Conservation (phyloP, 768 basidiomycete genomes). For the Mycena floridula region DNA sequence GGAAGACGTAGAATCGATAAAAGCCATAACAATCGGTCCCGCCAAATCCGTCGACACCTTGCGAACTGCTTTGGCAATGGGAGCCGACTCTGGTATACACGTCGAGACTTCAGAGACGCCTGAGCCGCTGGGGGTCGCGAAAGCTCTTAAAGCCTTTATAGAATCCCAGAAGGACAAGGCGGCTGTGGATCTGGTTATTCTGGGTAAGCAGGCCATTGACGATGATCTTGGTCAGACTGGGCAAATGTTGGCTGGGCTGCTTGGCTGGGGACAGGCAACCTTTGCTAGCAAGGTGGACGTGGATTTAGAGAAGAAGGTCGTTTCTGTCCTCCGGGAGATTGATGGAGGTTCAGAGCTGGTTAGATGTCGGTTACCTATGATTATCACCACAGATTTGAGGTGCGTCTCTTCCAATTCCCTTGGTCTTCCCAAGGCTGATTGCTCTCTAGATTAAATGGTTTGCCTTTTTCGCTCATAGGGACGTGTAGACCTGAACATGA, state of each 20-base stretch:
- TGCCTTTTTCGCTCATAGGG: background rate
- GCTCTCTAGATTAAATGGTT: slow-evolving; percentile 63
- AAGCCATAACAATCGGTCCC: slow-evolving; percentile 91
- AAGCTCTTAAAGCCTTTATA: slow-evolving; percentile 74
- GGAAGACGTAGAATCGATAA: slow-evolving; percentile 76
- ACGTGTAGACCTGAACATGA: background rate
- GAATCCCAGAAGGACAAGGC: slow-evolving; percentile 47
- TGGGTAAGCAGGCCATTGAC: slow-evolving; percentile 98
- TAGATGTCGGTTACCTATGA: slow-evolving; percentile 68
- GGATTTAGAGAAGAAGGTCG: slow-evolving; percentile 55
- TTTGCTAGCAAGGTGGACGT: slow-evolving; percentile 87
- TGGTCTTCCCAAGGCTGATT: slow-evolving; percentile 1
- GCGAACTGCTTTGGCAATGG: slow-evolving; percentile 96
- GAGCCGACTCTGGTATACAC: slow-evolving; percentile 90
- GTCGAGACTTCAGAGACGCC: slow-evolving; percentile 80
- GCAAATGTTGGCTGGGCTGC: slow-evolving; percentile 91
- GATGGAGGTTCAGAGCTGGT: slow-evolving; percentile 91
- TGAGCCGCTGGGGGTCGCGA: slow-evolving; percentile 90
- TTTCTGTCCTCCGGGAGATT: slow-evolving; percentile 79
- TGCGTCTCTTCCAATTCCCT: slow-evolving; percentile 16
- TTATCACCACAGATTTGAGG: slow-evolving; percentile 92
- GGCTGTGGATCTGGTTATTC: slow-evolving; percentile 79
- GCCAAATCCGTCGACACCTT: slow-evolving; percentile 85
- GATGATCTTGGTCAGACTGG: slow-evolving; percentile 95
- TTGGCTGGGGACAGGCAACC: slow-evolving; percentile 92